Evolutionary conservation across 192 early-diverging fungal species (phyloP), one percentile per base, ranked within the genome.

Genomic region (Linderina pennispora): DNA sequence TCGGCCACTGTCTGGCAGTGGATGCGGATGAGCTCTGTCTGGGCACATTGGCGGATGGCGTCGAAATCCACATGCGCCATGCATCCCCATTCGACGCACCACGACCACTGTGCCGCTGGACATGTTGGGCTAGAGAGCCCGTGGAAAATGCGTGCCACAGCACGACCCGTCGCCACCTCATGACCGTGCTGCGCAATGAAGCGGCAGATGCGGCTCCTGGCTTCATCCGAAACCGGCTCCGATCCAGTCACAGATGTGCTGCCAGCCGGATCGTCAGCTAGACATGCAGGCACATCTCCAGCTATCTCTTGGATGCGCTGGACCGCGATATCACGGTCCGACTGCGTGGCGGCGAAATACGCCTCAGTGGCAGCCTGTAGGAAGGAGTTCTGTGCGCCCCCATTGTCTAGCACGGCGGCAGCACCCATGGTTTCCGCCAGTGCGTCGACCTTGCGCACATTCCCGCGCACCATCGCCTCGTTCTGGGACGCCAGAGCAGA

Each of bases 31-130:
- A 68, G 43, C 40, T 68, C 65, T 17, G 60, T 53, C 28, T 68
- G 58, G 1, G 65, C 65, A 25, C 58, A 68, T 36, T 43, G 28
- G n/a, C 48, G 43, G 15, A 68, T 52, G 9, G 43, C 49, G 8
- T 54, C 57, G 48, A 68, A 68, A 22, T 68, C 65, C 9, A 43
- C 41, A 25, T 24, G 36, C 13, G 57, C 53, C 19, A 68, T 53
- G 46, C 65, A 57, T 10, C 45, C 58, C 65, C 65, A 68, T 41
- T 68, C 65, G 17, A 53, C 18, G 32, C 65, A 62, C 65, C 65
- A 69, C 41, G 48, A 40, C 65, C 65, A 69, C 37, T 62, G 53
- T 13, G 65, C 61, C 22, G 58, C 43, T 14, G 53, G 43, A 36
- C 45, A 57, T 23, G 40, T 55, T 3, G 70, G 63, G 8, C 64